A percentile compares a stretch with the other conserved stretches of the same genome.
Evolutionary conservation across 495 filamentous ascomycete species (phyloP).

Genomic region (Aspergillus egyptiacus): DNA sequence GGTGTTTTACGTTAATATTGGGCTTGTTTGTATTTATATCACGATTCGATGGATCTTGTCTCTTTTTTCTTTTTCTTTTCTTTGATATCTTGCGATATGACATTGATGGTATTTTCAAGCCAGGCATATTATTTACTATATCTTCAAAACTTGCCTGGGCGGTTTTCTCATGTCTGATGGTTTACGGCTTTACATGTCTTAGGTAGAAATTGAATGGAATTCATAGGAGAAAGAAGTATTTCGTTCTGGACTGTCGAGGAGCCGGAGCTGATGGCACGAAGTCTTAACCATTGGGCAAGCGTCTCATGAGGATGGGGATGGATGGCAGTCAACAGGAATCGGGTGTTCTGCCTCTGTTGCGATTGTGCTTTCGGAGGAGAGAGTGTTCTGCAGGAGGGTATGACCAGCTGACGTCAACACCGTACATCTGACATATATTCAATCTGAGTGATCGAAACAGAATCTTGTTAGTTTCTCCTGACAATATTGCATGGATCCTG

Average conservation of each 20-base stretch:
- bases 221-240: neutral
- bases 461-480: neutral
- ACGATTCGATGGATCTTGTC: conserved; percentile 37
- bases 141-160: conserved; percentile 4
- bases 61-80: conserved; percentile 18
- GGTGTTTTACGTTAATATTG: conserved; percentile 16
- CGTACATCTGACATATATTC: neutral
- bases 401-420: neutral
- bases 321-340: neutral
- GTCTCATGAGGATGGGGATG: neutral
- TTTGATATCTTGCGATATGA: conserved; percentile 17
- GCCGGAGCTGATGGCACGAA: no score
- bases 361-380: neutral
- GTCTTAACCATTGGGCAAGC: neutral
- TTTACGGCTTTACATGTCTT: conserved; percentile 7
- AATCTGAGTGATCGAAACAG: neutral
- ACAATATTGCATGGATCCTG: neutral
- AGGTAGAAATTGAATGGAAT: conserved; percentile 8
- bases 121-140: conserved; percentile 4
- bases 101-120: conserved; percentile 6
- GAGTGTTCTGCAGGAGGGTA: neutral
- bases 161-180: conserved; percentile 9
- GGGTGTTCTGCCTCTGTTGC: conserved; percentile 1
- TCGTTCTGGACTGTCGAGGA: neutral
- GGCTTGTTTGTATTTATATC: conserved; percentile 32